Percentiles rank a stretch among this genome's conserved stretches.
Conservation (phyloP, 2,329 filamentous ascomycete species). For the Penicillium thymicola region DNA sequence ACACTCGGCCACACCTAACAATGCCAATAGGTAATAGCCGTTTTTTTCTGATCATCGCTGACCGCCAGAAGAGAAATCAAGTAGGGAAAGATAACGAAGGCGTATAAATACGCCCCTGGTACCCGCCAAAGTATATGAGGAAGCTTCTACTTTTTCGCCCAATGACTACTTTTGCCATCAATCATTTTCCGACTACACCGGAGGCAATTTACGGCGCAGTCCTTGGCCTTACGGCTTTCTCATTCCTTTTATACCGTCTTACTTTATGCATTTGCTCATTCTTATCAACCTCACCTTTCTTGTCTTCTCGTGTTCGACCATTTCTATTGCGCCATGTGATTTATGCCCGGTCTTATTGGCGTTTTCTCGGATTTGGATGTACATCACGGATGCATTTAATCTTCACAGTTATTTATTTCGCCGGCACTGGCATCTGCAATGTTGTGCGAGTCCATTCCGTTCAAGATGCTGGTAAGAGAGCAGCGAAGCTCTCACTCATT, state of each 20-base stretch:
- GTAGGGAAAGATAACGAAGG: no score
- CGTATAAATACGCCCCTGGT: background rate
- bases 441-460: constrained; percentile 5
- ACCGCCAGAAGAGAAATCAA: no score
- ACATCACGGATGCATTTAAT: constrained; percentile 1
- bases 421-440: constrained; percentile 12
- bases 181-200: background rate
- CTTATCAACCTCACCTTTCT: background rate
- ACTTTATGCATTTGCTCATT: background rate
- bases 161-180: background rate
- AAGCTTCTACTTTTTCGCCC: background rate
- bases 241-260: background rate
- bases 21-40: background rate
- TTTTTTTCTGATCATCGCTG: no score
- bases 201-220: background rate
- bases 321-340: constrained; percentile 6
- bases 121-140: background rate
- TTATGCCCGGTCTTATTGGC: constrained; percentile 11
- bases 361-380: constrained; percentile 3
- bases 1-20: background rate
- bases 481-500: constrained; percentile 13
- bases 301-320: constrained; percentile 15
- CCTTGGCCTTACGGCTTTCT: background rate
- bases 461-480: constrained; percentile 6
- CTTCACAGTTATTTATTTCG: background rate